Evolutionary conservation across 345 rosid species (phyloP).

Genomic region (Euphorbia peplus): DNA sequence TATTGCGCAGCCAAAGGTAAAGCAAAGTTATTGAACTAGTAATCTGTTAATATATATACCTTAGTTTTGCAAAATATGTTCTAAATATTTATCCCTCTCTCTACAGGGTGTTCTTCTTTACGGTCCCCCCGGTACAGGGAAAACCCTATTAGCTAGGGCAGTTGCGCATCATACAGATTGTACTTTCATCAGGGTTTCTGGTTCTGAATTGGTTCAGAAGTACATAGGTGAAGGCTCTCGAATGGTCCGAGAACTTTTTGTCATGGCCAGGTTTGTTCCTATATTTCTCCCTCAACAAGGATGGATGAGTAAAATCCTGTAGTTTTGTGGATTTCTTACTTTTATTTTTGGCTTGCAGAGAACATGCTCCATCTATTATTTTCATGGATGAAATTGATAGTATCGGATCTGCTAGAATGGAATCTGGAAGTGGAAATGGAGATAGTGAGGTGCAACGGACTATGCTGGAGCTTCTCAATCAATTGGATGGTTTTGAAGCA

Average conservation of each 20-base stretch:
- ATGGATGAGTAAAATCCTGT: not conserved
- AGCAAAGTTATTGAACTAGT: not conserved
- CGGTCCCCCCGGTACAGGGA: constrained; percentile 99
- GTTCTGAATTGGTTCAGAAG: constrained; percentile 93
- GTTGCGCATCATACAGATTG: constrained; percentile 99
- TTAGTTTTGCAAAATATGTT: not conserved
- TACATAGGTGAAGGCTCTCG: constrained; percentile 99
- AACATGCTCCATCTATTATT: constrained; percentile 95
- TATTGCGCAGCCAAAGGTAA: constrained; percentile 98
- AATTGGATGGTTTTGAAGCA: constrained; percentile 97
- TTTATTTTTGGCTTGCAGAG: constrained; percentile 47
- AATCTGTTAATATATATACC: not conserved
- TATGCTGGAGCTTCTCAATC: constrained; percentile 99
- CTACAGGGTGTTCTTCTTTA: constrained; percentile 87
- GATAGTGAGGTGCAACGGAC: constrained; percentile 98
- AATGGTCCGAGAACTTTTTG: constrained; percentile 98
- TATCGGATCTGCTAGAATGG: constrained; percentile 99
- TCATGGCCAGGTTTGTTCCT: constrained; percentile 86
- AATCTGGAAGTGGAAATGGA: constrained; percentile 99
- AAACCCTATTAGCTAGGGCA: constrained; percentile 94
- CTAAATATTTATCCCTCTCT: not conserved
- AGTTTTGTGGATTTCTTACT: too few relatives aligned
- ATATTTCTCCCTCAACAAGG: not conserved
- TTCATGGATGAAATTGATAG: constrained; percentile 99
- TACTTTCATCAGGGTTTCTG: constrained; percentile 98